A percentile compares a stretch with the other conserved stretches of the same genome.
Conservation (phyloP, 306 rosid species). For the Hippophae tibetana region DNA sequence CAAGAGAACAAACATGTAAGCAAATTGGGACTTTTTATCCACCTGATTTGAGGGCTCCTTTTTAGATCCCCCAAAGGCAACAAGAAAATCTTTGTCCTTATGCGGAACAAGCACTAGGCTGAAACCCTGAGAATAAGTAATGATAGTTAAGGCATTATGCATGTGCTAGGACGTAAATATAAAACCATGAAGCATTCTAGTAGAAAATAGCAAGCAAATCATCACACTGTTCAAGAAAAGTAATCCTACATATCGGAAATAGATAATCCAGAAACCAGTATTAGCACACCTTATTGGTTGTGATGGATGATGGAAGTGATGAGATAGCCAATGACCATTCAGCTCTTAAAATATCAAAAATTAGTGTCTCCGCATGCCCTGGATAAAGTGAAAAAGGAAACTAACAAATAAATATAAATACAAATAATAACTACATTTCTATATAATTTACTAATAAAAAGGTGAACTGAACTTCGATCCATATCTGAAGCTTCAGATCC, state of each 20-base stretch:
- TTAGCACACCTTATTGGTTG: conserved; percentile 42
- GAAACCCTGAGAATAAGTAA: conserved; percentile 53
- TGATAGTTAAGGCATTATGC: neutral
- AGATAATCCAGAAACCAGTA: conserved; percentile 12
- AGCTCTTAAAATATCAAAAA: conserved; percentile 63
- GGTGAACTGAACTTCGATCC: neutral
- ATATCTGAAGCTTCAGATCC: neutral
- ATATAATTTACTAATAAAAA: neutral
- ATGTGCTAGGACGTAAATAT: neutral
- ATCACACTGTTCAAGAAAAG: neutral
- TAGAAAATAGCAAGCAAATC: neutral
- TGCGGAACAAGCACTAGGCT: conserved; percentile 71
- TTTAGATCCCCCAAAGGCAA: conserved; percentile 90
- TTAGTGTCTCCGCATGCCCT: conserved; percentile 81
- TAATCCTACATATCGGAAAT: neutral
- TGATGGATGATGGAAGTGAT: conserved; percentile 69
- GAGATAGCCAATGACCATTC: conserved; percentile 70
- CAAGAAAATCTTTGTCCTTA: conserved; percentile 86
- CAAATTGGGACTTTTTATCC: conserved; percentile 7
- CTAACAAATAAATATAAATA: neutral
- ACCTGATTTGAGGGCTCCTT: conserved; percentile 94
- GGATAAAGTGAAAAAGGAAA: conserved; percentile 15
- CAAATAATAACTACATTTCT: neutral
- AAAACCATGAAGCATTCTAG: neutral
- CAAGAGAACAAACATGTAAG: conserved; percentile 1